A percentile compares a stretch with the other conserved stretches of the same genome.
Conservation (phyloP, 345 rosid genomes). For the Streptanthus diversifolius region DNA sequence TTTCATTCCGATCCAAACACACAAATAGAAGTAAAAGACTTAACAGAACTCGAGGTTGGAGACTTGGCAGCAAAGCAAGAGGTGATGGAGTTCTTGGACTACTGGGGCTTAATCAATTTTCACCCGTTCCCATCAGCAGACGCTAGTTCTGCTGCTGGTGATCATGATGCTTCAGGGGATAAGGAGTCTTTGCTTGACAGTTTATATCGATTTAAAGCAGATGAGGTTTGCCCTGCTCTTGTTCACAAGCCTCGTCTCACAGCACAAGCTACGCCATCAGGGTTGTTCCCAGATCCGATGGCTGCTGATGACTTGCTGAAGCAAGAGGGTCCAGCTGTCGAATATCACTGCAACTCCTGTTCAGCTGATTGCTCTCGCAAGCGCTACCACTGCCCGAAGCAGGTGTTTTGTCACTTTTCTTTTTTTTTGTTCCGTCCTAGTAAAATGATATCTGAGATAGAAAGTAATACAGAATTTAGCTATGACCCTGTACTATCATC, state of each 20-base stretch:
- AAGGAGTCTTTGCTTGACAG: slow-evolving; percentile 61
- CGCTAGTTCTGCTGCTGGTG: slow-evolving; percentile 36
- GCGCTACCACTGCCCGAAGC: slow-evolving; percentile 97
- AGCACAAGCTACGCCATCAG: slow-evolving; percentile 51
- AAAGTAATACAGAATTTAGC: background rate
- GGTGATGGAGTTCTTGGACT: slow-evolving; percentile 92
- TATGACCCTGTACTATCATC: background rate
- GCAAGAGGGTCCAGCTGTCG: slow-evolving; percentile 86
- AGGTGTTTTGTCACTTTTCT: slow-evolving; percentile 50
- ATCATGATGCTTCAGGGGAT: slow-evolving; percentile 34
- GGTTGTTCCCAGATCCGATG: slow-evolving; percentile 70
- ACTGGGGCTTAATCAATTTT: slow-evolving; percentile 97
- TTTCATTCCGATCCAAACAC: slow-evolving; percentile 68
- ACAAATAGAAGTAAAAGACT: slow-evolving; percentile 63
- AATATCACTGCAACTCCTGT: slow-evolving; percentile 98
- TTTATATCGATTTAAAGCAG: slow-evolving; percentile 64
- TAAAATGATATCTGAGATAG: background rate
- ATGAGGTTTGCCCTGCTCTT: slow-evolving; percentile 47
- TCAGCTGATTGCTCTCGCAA: slow-evolving; percentile 98
- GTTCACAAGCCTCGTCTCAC: slow-evolving; percentile 48
- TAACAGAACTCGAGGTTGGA: slow-evolving; percentile 73
- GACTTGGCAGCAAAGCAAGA: slow-evolving; percentile 78
- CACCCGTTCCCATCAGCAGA: slow-evolving; percentile 71
- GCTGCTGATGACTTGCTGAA: slow-evolving; percentile 66
- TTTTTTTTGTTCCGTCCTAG: background rate